Percentiles rank a stretch among this genome's conserved stretches.
Conservation (phyloP, 768 basidiomycete species). For the Lanmaoa pseudosensibilis region DNA sequence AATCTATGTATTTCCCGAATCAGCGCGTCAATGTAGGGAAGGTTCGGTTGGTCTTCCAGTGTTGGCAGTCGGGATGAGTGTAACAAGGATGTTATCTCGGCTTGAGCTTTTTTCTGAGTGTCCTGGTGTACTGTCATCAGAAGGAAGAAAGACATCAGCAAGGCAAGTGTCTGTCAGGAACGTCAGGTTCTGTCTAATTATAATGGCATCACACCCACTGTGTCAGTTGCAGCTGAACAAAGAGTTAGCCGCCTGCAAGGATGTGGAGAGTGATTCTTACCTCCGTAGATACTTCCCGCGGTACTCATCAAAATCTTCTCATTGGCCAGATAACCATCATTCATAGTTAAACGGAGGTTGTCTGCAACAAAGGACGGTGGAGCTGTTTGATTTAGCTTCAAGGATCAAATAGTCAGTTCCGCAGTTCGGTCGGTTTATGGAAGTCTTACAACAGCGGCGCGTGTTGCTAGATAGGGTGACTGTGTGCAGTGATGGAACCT, state of each 20-base stretch:
- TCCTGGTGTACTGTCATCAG: slow-evolving; percentile 19
- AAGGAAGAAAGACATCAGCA: slow-evolving; percentile 15
- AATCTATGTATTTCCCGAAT: slow-evolving; percentile 24
- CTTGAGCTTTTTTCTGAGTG: slow-evolving; percentile 26
- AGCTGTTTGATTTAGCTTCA: slow-evolving; percentile 4
- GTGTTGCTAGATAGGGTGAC: slow-evolving; percentile 5
- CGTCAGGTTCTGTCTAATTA: background rate
- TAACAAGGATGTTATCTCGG: slow-evolving; percentile 25
- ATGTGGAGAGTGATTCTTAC: background rate
- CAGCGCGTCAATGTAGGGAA: slow-evolving; percentile 30
- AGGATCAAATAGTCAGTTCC: background rate
- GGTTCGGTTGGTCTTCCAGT: slow-evolving; percentile 23
- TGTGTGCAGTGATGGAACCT: slow-evolving; percentile 11
- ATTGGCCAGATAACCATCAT: background rate
- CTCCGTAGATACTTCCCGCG: slow-evolving; percentile 8
- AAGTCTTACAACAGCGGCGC: slow-evolving; percentile 5
- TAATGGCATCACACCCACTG: background rate
- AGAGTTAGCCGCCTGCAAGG: background rate
- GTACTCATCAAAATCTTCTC: slow-evolving; percentile 5
- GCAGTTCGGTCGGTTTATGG: too few species aligned
- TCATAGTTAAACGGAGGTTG: background rate
- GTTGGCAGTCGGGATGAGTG: slow-evolving; percentile 22
- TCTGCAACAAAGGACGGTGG: slow-evolving; percentile 7
- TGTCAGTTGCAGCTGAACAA: slow-evolving; percentile 11
- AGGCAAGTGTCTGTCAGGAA: slow-evolving; percentile 1